phyloP scores from a whole-genome alignment of 2,329 filamentous ascomycete species.

The Colletotrichum lini region DNA sequence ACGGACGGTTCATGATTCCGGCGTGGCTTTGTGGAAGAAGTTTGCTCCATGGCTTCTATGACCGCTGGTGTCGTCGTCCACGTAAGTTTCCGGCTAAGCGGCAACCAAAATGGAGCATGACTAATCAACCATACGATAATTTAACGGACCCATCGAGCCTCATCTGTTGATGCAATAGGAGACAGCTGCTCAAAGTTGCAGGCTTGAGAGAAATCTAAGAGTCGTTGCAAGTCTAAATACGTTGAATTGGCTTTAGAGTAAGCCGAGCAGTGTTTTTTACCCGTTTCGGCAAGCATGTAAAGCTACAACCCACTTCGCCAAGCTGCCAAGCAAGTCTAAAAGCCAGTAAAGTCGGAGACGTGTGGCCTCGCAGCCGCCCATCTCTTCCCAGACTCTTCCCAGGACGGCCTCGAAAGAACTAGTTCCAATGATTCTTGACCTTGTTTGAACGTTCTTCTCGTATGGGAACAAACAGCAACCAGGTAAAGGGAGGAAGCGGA shows the following conservation, averaged over 20 bases:
- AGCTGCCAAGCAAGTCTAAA: slow-evolving; percentile 1
- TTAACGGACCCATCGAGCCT: background rate
- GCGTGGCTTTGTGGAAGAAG: background rate
- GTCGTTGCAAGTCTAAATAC: fast-evolving
- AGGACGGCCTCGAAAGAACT: too few species aligned
- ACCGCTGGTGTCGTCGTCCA: background rate
- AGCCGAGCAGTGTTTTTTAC: background rate
- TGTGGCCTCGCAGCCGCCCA: background rate
- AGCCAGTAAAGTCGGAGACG: background rate
- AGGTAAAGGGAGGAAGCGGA: too few species aligned
- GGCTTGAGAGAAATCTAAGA: too few species aligned
- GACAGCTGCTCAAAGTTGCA: background rate
- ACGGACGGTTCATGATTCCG: slow-evolving; percentile 42
- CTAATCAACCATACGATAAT: slow-evolving; percentile 18
- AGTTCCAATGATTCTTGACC: background rate
- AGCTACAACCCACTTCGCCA: background rate
- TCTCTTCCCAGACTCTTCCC: background rate
- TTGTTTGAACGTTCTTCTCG: too few species aligned
- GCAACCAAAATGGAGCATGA: background rate
- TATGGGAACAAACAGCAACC: background rate
- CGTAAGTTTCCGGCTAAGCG: slow-evolving; percentile 15
- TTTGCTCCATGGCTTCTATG: background rate
- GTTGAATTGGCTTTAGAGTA: too few species aligned
- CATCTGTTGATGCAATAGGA: background rate
- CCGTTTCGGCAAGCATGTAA: background rate